phyloP scores from a whole-genome alignment of 805 yeast species.

The Limtongia smithiae region DNA sequence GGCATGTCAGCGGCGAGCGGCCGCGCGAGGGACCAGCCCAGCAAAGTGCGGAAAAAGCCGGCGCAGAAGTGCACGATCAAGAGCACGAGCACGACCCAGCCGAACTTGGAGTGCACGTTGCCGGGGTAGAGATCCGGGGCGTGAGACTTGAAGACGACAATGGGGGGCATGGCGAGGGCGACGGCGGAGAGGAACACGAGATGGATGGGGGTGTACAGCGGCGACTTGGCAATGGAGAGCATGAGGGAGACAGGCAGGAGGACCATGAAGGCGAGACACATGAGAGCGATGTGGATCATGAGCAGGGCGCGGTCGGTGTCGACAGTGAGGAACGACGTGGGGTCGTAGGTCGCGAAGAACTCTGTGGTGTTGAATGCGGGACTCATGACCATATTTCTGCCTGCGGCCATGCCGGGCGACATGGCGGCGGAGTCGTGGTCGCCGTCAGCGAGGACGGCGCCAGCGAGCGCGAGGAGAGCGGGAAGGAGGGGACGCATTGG shows the following conservation, averaged over 20 bases:
- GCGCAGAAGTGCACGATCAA: conserved; percentile 52
- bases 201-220: conserved; percentile 57
- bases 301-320: conserved; percentile 20
- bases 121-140: conserved; percentile 66
- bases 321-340: conserved; percentile 29
- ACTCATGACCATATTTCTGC: conserved; percentile 16
- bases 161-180: conserved; percentile 50
- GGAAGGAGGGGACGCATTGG: conserved; percentile 1
- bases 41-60: conserved; percentile 50
- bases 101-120: conserved; percentile 67
- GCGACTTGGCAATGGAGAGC: conserved; percentile 55
- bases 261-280: conserved; percentile 22
- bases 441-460: conserved; percentile 5
- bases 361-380: conserved; percentile 22
- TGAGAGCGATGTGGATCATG: conserved; percentile 24
- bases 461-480: background rate
- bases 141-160: conserved; percentile 53
- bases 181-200: conserved; percentile 48
- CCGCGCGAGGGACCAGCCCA: conserved; percentile 42
- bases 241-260: conserved; percentile 42
- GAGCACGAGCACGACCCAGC: conserved; percentile 54
- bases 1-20: conserved; percentile 1
- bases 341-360: conserved; percentile 23
- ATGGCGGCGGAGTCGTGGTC: background rate
- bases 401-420: background rate